Evolutionary conservation across 2,329 filamentous ascomycete genomes (phyloP), one percentile per base, ranked within the genome.

Genomic region (Alternaria gansuensis): DNA sequence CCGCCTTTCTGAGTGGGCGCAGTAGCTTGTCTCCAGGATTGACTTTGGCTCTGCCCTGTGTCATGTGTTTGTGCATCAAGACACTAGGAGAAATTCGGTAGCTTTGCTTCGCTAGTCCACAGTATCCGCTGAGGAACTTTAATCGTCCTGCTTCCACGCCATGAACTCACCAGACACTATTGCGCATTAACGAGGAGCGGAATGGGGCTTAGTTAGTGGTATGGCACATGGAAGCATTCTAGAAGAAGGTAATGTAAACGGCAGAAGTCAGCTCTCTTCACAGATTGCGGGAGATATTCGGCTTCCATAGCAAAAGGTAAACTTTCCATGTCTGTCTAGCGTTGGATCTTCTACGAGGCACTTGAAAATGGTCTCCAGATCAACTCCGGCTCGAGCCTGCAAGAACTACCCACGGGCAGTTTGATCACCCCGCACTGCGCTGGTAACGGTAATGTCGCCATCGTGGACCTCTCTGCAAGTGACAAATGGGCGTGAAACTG

Each of bases 401-500:
- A 59, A 54, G 29, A 55, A 57, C 49, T 67, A 44, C 63, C 62
- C 61, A 63, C 55, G 58, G 64, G 54, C 55, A 65, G 59, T 60
- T 44, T 61, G 61, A 53, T 59, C 49, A 50, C 51, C 50, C 66
- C 56, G 55, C 57, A 29, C 60, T 54, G 61, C 46, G 53, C 26
- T 54, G 50, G 43, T 55, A 54, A 43, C 48, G 33, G 50, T 54
- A 57, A 40, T 45, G 29, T 57, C 51, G 53, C 34, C 63, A 59
- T 59, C 23, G 28, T 48, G 64, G 58, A 60, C 53, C 29, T 59
- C 58, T 60, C 48, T 65, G 59, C 64, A 66, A 66, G 65, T 67
- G 64, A 67, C 66, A 59, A 68, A 67, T 70, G 45, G 61, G 72
- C 62, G 56, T 75, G 75, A 76, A 77, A 77, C 74, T 72, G 57